phyloP scores from a whole-genome alignment of 306 rosid species.

The Potentilla sterilis region DNA sequence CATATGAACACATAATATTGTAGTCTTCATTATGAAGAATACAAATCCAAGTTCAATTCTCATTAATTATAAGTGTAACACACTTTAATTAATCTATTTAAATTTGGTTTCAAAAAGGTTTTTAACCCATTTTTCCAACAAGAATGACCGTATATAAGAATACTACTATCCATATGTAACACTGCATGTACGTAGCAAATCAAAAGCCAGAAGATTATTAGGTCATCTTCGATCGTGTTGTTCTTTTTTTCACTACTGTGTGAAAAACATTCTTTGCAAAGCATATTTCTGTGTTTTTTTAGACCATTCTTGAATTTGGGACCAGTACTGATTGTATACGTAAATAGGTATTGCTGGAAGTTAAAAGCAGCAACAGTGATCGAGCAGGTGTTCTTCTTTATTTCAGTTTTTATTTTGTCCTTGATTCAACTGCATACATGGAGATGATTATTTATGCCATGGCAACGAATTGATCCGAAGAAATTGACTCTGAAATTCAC shows the following conservation, averaged over 20 bases:
- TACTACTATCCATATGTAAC: not conserved
- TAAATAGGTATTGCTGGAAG: not conserved
- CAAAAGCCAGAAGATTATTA: not conserved
- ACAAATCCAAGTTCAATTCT: too few relatives aligned
- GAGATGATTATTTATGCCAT: not conserved
- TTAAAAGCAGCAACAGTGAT: not conserved
- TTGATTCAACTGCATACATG: not conserved
- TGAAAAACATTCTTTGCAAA: not conserved
- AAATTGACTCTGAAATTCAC: not conserved
- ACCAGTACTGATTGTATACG: not conserved
- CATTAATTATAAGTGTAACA: too few relatives aligned
- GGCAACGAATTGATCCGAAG: not conserved
- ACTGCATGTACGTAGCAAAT: not conserved
- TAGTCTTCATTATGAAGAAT: too few relatives aligned
- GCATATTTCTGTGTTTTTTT: not conserved
- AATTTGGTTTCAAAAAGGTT: too few relatives aligned
- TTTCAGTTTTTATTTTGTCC: not conserved
- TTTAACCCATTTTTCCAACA: too few relatives aligned
- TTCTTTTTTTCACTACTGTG: not conserved
- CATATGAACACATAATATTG: too few relatives aligned
- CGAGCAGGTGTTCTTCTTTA: not conserved
- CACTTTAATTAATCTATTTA: too few relatives aligned
- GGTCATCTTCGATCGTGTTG: not conserved
- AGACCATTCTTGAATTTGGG: not conserved
- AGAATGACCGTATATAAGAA: not conserved